Evolutionary conservation across 768 basidiomycete species (phyloP).

Genomic region (Tulasnella sp.): DNA sequence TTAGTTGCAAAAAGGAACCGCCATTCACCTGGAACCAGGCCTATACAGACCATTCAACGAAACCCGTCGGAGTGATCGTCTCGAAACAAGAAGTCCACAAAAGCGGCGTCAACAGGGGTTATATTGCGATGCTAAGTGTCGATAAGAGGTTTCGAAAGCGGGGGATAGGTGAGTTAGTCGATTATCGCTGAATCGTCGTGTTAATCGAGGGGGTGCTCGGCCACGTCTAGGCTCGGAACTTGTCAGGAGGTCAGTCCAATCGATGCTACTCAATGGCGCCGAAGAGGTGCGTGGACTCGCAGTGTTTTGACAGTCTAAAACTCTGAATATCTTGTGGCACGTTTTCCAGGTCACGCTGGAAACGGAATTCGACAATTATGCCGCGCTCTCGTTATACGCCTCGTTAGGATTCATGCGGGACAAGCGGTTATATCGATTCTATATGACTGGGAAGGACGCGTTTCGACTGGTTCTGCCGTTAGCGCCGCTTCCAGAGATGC

Average conservation of each 20-base stretch:
- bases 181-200: background rate
- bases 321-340: background rate
- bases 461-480: constrained; percentile 74
- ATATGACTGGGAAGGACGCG: constrained; percentile 95
- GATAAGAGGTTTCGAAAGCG: constrained; percentile 77
- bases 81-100: constrained; percentile 94
- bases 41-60: constrained; percentile 49
- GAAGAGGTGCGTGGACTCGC: constrained; percentile 61
- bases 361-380: constrained; percentile 89
- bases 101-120: constrained; percentile 74
- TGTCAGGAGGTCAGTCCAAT: constrained; percentile 73
- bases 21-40: constrained; percentile 44
- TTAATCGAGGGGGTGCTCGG: background rate
- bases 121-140: constrained; percentile 97
- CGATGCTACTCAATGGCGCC: constrained; percentile 77
- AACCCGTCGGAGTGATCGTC: constrained; percentile 86
- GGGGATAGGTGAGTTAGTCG: constrained; percentile 74
- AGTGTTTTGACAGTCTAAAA: background rate
- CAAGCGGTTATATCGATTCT: constrained; percentile 91
- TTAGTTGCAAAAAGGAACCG: background rate
- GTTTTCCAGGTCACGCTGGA: constrained; percentile 76
- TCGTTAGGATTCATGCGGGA: constrained; percentile 93
- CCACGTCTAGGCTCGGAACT: constrained; percentile 68
- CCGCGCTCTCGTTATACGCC: constrained; percentile 85
- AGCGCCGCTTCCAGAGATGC: background rate